A percentile compares a stretch with the other conserved stretches of the same genome.
These are phyloP conservation scores for Diversispora eburnea DNA, from an alignment of 192 early-diverging fungal genomes.

Conservation along the genomic window DNA sequence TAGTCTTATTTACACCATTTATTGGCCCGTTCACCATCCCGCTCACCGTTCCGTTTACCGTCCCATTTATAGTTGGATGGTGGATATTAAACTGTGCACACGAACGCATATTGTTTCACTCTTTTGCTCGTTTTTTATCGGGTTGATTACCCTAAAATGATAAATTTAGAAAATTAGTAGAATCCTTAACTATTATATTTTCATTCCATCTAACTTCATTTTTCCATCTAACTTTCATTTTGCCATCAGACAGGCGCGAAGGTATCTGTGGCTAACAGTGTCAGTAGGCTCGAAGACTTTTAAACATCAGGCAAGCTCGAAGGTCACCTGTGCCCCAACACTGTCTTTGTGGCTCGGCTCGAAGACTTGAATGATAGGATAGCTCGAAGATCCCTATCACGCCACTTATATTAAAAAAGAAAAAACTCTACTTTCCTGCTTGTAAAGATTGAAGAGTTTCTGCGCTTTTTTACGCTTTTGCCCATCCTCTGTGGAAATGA, in stretches of 20 bases:
- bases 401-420: no score
- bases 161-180: conserved; percentile 4
- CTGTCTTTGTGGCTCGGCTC: not conserved
- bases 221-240: not conserved
- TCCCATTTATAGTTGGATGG: conserved; percentile 10
- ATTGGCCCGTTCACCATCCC: not conserved
- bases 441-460: no score
- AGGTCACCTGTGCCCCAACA: not conserved
- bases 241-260: not conserved
- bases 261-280: no score
- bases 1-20: no score
- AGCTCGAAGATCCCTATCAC: no score
- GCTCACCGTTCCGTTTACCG: not conserved
- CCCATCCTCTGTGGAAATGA: no score
- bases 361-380: no score
- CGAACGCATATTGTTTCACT: not conserved
- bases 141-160: not conserved
- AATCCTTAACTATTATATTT: conserved; percentile 8
- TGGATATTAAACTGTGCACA: not conserved
- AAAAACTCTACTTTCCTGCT: no score
- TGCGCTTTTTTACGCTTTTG: no score
- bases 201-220: not conserved
- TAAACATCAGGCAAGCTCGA: no score
- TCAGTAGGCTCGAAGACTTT: no score
- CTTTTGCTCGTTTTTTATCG: not conserved